Evolutionary conservation across 176 grass and related monocot species (phyloP).

Genomic region (Secale cereale): DNA sequence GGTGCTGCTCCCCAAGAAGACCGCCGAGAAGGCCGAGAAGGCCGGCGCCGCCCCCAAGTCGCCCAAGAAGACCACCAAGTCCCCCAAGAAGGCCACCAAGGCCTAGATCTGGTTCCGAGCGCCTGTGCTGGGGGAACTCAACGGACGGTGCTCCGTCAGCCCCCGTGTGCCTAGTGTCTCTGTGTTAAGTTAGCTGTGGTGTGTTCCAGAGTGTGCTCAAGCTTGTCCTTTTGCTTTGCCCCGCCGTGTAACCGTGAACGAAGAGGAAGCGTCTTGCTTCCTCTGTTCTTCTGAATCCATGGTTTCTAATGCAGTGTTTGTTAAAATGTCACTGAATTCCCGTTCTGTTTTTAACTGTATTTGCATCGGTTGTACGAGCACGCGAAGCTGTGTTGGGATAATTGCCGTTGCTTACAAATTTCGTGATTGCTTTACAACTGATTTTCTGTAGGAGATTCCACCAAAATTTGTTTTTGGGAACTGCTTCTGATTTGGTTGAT

Average conservation of each 20-base stretch:
- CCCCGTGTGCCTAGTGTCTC: not conserved
- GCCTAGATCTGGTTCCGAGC: not conserved
- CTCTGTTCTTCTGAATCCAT: not conserved
- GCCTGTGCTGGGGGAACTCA: not conserved
- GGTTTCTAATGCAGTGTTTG: not conserved
- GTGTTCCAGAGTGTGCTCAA: not conserved
- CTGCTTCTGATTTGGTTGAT: no score
- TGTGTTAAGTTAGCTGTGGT: not conserved
- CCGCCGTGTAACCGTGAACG: not conserved
- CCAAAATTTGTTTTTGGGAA: no score
- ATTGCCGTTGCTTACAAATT: no score
- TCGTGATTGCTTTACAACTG: no score
- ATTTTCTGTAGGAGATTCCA: not conserved
- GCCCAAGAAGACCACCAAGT: constrained; percentile 22
- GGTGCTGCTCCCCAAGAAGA: constrained; percentile 43
- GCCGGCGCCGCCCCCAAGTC: not conserved
- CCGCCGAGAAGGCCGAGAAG: constrained; percentile 31
- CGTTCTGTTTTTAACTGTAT: not conserved
- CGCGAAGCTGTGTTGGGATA: no score
- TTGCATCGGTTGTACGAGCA: not conserved
- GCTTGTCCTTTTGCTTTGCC: not conserved
- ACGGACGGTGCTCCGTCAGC: not conserved
- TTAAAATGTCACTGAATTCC: not conserved
- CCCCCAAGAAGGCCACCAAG: constrained; percentile 12
- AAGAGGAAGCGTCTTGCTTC: not conserved